These are phyloP conservation scores for Nakazawaea wyomingensis DNA, from an alignment of 805 yeast species.

Conservation along the genomic window DNA sequence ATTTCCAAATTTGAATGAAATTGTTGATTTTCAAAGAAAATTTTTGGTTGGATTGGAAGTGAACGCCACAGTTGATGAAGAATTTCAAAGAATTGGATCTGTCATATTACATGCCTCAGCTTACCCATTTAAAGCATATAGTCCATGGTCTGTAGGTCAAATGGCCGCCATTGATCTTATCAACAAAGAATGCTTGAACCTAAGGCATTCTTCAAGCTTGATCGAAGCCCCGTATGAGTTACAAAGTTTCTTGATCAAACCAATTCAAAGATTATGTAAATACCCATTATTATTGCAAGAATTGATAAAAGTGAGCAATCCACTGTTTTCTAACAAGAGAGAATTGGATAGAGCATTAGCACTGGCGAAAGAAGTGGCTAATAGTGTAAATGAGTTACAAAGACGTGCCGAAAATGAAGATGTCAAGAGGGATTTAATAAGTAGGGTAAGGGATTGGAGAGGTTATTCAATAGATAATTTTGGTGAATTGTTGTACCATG, in stretches of 20 bases:
- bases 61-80: slow-evolving; percentile 68
- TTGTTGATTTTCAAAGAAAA: slow-evolving; percentile 89
- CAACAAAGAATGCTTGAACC: slow-evolving; percentile 51
- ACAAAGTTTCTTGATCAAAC: slow-evolving; percentile 85
- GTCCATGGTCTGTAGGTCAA: slow-evolving; percentile 92
- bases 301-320: slow-evolving; percentile 60
- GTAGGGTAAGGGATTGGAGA: slow-evolving; percentile 85
- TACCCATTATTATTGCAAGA: slow-evolving; percentile 83
- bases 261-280: slow-evolving; percentile 93
- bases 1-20: slow-evolving; percentile 78
- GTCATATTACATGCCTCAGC: slow-evolving; percentile 77
- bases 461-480: slow-evolving; percentile 75
- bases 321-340: slow-evolving; percentile 45
- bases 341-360: slow-evolving; percentile 70
- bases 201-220: slow-evolving; percentile 48
- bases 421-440: slow-evolving; percentile 59
- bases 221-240: slow-evolving; percentile 85
- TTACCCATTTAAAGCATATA: slow-evolving; percentile 81
- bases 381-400: slow-evolving; percentile 88
- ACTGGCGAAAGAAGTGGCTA: slow-evolving; percentile 79
- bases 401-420: slow-evolving; percentile 84
- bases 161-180: slow-evolving; percentile 81
- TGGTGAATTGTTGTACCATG: slow-evolving; percentile 80
- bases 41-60: slow-evolving; percentile 86
- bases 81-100: slow-evolving; percentile 83